Percentiles rank a stretch among this genome's conserved stretches.
Conservation (phyloP, 2,329 filamentous ascomycete genomes). For the Verticillium nonalfalfae region DNA sequence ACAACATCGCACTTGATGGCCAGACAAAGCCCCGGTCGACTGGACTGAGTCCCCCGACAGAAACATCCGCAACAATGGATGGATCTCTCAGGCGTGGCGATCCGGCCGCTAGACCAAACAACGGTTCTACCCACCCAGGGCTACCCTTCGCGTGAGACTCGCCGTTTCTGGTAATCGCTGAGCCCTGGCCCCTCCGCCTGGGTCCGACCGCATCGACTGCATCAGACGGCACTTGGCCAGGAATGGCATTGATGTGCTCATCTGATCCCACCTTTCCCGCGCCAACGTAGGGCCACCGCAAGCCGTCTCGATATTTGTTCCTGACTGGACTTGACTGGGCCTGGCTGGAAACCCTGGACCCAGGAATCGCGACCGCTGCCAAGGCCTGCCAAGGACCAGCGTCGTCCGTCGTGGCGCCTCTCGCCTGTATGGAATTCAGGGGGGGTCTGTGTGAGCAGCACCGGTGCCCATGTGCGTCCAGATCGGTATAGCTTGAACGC, state of each 20-base stretch:
- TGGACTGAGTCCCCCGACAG: neutral
- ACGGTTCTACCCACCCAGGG: neutral
- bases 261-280: neutral
- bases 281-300: neutral
- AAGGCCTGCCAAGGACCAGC: neutral
- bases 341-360: neutral
- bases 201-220: neutral
- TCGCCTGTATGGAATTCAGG: neutral
- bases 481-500: neutral
- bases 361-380: neutral
- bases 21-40: neutral
- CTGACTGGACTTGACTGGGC: neutral
- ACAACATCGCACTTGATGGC: neutral
- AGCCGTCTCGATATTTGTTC: neutral
- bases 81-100: neutral
- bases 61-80: neutral
- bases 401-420: neutral
- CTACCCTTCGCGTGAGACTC: neutral
- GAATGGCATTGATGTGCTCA: neutral
- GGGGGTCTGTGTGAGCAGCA: neutral
- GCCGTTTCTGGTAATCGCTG: neutral
- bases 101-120: neutral
- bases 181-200: neutral
- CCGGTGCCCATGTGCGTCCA: neutral
- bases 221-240: neutral